These are phyloP conservation scores for Potentilla sterilis DNA, from an alignment of 306 rosid genomes.

Conservation along the genomic window DNA sequence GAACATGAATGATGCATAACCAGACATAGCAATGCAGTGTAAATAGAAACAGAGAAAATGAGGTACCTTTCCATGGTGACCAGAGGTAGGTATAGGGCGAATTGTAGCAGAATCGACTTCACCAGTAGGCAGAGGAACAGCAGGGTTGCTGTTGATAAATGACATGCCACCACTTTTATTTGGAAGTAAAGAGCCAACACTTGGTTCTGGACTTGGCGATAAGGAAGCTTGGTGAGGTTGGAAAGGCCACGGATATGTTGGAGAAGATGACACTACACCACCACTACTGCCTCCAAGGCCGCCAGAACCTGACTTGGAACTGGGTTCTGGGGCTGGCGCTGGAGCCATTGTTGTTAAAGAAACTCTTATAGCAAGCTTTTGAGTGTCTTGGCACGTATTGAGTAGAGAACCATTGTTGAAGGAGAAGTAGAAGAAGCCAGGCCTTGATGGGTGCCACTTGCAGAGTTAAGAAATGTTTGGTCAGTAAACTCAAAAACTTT, in stretches of 20 bases:
- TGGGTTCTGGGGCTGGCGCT: constrained; percentile 46
- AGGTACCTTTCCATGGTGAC: constrained; percentile 51
- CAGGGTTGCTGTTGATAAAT: constrained; percentile 93
- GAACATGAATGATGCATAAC: not conserved
- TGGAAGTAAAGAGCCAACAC: constrained; percentile 47
- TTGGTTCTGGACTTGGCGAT: constrained; percentile 47
- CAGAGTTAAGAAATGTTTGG: not conserved
- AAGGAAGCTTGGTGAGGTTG: constrained; percentile 55
- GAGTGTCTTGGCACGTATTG: constrained; percentile 54
- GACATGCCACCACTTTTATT: constrained; percentile 63
- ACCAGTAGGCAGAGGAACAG: constrained; percentile 93
- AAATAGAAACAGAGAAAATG: not conserved
- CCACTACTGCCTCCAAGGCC: constrained; percentile 49
- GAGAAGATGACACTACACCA: constrained; percentile 52
- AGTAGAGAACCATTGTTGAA: constrained; percentile 62
- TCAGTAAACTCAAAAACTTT: constrained; percentile 6
- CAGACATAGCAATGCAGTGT: not conserved
- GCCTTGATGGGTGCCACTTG: constrained; percentile 95
- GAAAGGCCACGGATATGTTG: constrained; percentile 80
- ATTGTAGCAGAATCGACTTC: constrained; percentile 97
- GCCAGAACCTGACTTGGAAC: constrained; percentile 33
- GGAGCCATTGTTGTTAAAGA: constrained; percentile 36
- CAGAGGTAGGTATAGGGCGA: constrained; percentile 67
- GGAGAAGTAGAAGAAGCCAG: constrained; percentile 77
- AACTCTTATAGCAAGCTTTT: constrained; percentile 74